Evolutionary conservation across 1,139 yeast genomes (phyloP).

Genomic region (Candida dubliniensis): DNA sequence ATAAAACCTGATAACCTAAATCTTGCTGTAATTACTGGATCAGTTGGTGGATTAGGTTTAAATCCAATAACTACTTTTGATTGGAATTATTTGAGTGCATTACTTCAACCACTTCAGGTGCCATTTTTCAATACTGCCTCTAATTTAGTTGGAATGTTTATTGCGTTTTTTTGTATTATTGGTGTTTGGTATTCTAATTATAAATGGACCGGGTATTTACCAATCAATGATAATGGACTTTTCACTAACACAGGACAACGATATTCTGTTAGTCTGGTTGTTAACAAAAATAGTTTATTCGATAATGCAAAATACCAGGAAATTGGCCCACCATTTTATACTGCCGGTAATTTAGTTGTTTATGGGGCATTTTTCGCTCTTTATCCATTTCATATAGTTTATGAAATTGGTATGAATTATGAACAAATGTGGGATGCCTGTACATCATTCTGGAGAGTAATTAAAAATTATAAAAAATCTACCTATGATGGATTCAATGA

Average conservation of each 20-base stretch:
- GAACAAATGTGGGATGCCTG: slow-evolving; percentile 17
- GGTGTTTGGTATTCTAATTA: slow-evolving; percentile 53
- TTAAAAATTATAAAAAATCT: slow-evolving; percentile 13
- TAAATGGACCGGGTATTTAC: slow-evolving; percentile 52
- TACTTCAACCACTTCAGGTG: slow-evolving; percentile 22
- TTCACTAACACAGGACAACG: slow-evolving; percentile 49
- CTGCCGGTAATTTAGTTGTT: slow-evolving; percentile 42
- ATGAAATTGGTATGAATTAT: slow-evolving; percentile 36
- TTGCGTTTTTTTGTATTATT: slow-evolving; percentile 44
- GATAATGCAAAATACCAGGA: slow-evolving; percentile 41
- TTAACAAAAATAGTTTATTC: slow-evolving; percentile 37
- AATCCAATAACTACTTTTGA: slow-evolving; percentile 59
- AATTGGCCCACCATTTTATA: slow-evolving; percentile 49
- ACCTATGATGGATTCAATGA: too few relatives aligned
- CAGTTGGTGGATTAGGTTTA: slow-evolving; percentile 53
- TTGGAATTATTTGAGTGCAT: slow-evolving; percentile 38
- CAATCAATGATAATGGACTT: slow-evolving; percentile 48
- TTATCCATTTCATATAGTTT: slow-evolving; percentile 57
- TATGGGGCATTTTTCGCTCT: slow-evolving; percentile 60
- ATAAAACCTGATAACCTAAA: slow-evolving; percentile 30
- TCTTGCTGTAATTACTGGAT: slow-evolving; percentile 60
- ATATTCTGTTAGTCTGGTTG: slow-evolving; percentile 42
- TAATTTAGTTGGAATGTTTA: slow-evolving; percentile 41
- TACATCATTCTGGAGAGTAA: slow-evolving; percentile 9
- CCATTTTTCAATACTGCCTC: slow-evolving; percentile 51